Conservation (phyloP, 805 yeast genomes). For the Sugiyamaella smithiae region DNA sequence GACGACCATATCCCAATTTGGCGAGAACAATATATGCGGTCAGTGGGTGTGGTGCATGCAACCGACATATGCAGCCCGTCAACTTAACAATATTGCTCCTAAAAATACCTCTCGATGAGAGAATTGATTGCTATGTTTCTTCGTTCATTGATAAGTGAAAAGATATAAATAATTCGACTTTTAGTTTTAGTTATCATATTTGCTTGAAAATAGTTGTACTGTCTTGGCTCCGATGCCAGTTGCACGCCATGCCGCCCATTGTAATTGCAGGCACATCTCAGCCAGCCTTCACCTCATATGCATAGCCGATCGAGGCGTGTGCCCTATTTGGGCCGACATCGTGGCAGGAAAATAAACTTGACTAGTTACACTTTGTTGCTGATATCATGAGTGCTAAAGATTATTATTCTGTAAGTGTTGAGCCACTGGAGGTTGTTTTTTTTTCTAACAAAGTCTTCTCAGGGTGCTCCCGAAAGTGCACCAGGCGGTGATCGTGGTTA, state of each 20-base stretch:
- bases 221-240: no score
- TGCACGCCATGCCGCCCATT: no score
- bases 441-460: not conserved
- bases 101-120: no score
- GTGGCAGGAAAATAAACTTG: not conserved
- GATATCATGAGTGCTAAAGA: slow-evolving; percentile 24
- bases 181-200: no score
- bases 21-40: not conserved
- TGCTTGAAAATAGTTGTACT: no score
- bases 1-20: not conserved
- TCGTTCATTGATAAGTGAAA: no score
- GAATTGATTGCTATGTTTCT: no score
- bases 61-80: no score
- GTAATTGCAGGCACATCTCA: no score
- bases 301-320: slow-evolving; percentile 3
- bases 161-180: no score
- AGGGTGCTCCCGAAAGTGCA: not conserved
- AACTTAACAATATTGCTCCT: no score
- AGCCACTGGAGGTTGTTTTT: not conserved
- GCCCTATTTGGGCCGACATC: not conserved
- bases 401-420: slow-evolving; percentile 18
- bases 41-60: not conserved
- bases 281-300: no score
- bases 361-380: not conserved
- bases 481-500: slow-evolving; percentile 9